Conservation (phyloP, 768 basidiomycete genomes). For the Inosperma sp. region DNA sequence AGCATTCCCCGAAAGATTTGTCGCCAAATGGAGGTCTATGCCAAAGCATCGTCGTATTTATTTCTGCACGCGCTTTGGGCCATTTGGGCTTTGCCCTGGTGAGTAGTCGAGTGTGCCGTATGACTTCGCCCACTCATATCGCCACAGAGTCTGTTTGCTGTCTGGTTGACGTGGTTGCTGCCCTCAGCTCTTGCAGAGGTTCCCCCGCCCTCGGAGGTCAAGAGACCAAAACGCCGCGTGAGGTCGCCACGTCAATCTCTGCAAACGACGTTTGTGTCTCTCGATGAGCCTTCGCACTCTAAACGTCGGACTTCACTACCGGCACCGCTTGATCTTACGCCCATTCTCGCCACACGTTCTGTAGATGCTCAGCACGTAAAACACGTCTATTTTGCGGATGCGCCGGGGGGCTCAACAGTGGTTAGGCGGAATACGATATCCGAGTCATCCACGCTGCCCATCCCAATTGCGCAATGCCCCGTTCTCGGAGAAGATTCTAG, state of each 20-base stretch:
- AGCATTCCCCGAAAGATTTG: conserved; percentile 8
- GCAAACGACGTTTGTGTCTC: background rate
- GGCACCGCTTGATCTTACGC: conserved; percentile 19
- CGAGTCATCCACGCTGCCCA: conserved; percentile 1
- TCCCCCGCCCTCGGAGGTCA: conserved; percentile 4
- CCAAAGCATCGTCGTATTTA: conserved; percentile 27
- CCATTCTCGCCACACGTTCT: conserved; percentile 19
- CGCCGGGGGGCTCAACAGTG: conserved; percentile 10
- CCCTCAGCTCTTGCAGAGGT: conserved; percentile 18
- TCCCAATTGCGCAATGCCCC: background rate
- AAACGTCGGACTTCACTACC: conserved; percentile 13
- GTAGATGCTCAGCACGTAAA: conserved; percentile 16
- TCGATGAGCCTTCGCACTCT: background rate
- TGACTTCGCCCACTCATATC: background rate
- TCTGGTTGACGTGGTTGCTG: conserved; percentile 40
- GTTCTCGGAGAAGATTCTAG: conserved; percentile 4
- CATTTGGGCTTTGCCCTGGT: conserved; percentile 40
- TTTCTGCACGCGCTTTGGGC: conserved; percentile 32
- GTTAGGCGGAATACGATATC: conserved; percentile 22
- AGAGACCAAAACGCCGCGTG: conserved; percentile 14
- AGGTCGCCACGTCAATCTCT: conserved; percentile 12
- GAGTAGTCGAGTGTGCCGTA: too few species aligned
- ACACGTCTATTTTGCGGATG: conserved; percentile 33
- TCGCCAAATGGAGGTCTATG: conserved; percentile 11
- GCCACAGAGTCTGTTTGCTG: conserved; percentile 40